Percentiles rank a stretch among this genome's conserved stretches.
Evolutionary conservation across 2,329 filamentous ascomycete species (phyloP).

Genomic region (Trichophyton benhamiae): DNA sequence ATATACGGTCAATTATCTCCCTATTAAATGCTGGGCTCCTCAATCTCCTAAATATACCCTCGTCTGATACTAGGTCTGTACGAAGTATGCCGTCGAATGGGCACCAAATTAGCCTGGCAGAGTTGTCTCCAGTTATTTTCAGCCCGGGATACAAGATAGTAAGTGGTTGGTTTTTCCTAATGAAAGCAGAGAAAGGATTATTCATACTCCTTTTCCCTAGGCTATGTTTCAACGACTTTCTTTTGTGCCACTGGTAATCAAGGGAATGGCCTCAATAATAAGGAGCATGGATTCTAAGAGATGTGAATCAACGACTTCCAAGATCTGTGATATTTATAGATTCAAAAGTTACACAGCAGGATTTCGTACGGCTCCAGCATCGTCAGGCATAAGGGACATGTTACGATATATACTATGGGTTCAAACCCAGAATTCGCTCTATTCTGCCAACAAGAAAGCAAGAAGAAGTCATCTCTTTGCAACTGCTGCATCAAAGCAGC

Average conservation of each 20-base stretch:
- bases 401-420: conserved; percentile 24
- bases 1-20: conserved; percentile 5
- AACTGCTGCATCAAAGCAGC: not conserved
- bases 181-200: not conserved
- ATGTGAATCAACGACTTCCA: conserved; percentile 12
- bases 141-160: conserved; percentile 23
- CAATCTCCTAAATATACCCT: conserved; percentile 10
- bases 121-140: conserved; percentile 22
- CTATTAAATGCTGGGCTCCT: conserved; percentile 21
- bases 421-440: conserved; percentile 21
- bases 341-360: no score
- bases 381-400: conserved; percentile 12
- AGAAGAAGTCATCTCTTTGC: conserved; percentile 4
- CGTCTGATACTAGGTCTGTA: not conserved
- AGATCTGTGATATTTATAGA: conserved; percentile 5
- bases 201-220: conserved; percentile 14
- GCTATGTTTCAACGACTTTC: conserved; percentile 25
- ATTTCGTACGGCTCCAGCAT: not conserved
- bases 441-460: conserved; percentile 10
- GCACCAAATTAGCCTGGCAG: conserved; percentile 14
- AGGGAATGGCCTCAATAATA: conserved; percentile 24
- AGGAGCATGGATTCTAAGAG: conserved; percentile 13
- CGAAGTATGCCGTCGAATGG: conserved; percentile 6
- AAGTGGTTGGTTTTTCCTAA: not conserved
- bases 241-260: conserved; percentile 25